A percentile compares a stretch with the other conserved stretches of the same genome.
phyloP scores from a whole-genome alignment of 768 basidiomycete species.

The Suillus fuscotomentosus region DNA sequence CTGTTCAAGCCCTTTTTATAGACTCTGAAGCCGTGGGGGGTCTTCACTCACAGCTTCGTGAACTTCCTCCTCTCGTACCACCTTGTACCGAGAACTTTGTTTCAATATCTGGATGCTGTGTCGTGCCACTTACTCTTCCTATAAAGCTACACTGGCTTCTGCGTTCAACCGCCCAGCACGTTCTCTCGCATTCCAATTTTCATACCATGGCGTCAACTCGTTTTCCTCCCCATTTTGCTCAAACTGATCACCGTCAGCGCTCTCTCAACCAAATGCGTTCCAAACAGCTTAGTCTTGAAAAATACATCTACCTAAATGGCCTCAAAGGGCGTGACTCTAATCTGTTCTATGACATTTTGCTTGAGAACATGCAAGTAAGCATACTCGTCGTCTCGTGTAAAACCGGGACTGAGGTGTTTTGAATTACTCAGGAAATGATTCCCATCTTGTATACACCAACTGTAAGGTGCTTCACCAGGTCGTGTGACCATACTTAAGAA shows the following conservation, averaged over 20 bases:
- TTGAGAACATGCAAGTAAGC: slow-evolving; percentile 58
- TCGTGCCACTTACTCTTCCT: slow-evolving; percentile 1
- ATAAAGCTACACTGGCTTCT: slow-evolving; percentile 11
- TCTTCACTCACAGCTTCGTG: background rate
- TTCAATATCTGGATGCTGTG: slow-evolving; percentile 1
- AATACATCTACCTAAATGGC: slow-evolving; percentile 68
- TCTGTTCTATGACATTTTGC: slow-evolving; percentile 64
- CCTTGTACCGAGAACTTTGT: background rate
- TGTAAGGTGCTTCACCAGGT: slow-evolving; percentile 31
- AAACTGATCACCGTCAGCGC: slow-evolving; percentile 53
- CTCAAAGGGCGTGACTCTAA: slow-evolving; percentile 62
- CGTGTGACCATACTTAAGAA: slow-evolving; percentile 11
- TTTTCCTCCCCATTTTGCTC: slow-evolving; percentile 48
- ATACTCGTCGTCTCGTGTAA: background rate
- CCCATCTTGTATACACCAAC: slow-evolving; percentile 79
- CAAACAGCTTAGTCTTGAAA: slow-evolving; percentile 56
- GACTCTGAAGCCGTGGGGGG: background rate
- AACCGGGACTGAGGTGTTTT: slow-evolving; percentile 7
- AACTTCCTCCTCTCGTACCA: slow-evolving; percentile 2
- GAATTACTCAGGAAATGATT: slow-evolving; percentile 43
- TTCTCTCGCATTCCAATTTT: slow-evolving; percentile 11
- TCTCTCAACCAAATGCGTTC: slow-evolving; percentile 58
- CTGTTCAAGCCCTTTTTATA: background rate
- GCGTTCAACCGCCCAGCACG: slow-evolving; percentile 14
- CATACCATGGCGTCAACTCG: slow-evolving; percentile 30